Evolutionary conservation across 768 basidiomycete species (phyloP), one percentile per base, ranked within the genome.

Genomic region (Hygrocybe coccinea): DNA sequence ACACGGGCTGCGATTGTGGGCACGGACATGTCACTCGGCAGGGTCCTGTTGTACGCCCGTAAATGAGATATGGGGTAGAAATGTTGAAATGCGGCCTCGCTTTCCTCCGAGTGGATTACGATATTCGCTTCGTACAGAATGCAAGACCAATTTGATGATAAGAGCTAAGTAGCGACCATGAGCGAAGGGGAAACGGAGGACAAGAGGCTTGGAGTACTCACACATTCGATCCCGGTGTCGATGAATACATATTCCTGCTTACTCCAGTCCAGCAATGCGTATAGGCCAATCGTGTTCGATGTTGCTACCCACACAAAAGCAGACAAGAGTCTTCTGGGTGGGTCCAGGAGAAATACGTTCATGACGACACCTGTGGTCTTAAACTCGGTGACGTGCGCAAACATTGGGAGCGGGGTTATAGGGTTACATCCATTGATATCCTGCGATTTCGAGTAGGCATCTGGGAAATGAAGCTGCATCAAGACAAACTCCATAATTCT

Each of bases 91-190:
- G 85, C 86, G 3, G 76, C 76, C 7, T 83, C 80, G 51, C 77
- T 78, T 66, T 86, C 85, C 69, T 88, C 87, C 36, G 81, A 85
- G 61, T 89, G 87, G 36, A 89, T 85, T 35, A 87, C 85, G 56
- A 89, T 85, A 58, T 85, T 79, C 33, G 65, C 60, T 59, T 87
- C 78, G 62, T 79, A 81, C 9, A 87, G 67, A 46, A 87, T 87
- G 62, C 86, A 89, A 21, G 85, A 87, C 87, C 87, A 89, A 56
- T 87, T 88, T 9, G 86, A 84, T 17, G 84, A 85, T 64, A 77
- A 73, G 11, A 79, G 75, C 86, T 87, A 46, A 36, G 53, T 46
- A 22, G 21, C 33, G 55, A 41, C 19, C 44, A 41, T 41, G 19
- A 49, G 46, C 34, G 37, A 21, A 17, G 59, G 38, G 33, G 39